Base-by-base conservation (phyloP, 768 basidiomycete species). In the Hygrocybe punicea region DNA sequence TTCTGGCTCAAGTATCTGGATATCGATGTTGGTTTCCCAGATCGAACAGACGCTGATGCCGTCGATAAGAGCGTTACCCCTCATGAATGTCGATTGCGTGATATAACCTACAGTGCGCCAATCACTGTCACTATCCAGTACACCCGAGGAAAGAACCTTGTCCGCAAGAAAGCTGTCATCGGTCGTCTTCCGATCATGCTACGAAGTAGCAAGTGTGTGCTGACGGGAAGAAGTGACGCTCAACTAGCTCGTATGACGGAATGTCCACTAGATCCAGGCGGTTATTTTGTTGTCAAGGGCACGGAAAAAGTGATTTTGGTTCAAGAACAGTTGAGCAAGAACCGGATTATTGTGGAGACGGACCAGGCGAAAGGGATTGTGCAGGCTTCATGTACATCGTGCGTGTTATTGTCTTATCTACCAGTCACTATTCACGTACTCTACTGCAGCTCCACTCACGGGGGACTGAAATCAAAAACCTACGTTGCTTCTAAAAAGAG, bases 261-360 rank as follows among this genome's bases (percentile, higher is more conserved):
- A 72, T 99, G 97, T 71, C 97, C 97, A 3, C 79, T 98, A 57
- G 97, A 99, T 75, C 96, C 97, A 10, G 97, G 97, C n/a, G 97
- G 97, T 3, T 98, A 98, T 70, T 99, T 99, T 71, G 89, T 99
- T 57, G 97, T 99, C 51, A 98, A 95, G 73, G 96, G 96, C 36
- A 99, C 96, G 42, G 96, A 99, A 74, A 99, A 98, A 75, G 97
- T 99, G 64, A 99, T 99, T 63, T 78, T 99, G 60, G 96, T 99
- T 6, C 97, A 99, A 71, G 97, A 98, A 69, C 97, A 99, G 74
- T 74, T 98, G 67, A 95, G 92, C 80, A 98, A 98, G 80, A 98
- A 99, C 71, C 84, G 97, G 40, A 99, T 99, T 68, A 98, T 99
- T 62, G 97, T 99, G 59, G 97, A 98, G 76, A 90, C 87, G 6